Evolutionary conservation across 768 basidiomycete species (phyloP), one percentile per base, ranked within the genome.

Genomic region (Pleurotus salmoneostramineus): DNA sequence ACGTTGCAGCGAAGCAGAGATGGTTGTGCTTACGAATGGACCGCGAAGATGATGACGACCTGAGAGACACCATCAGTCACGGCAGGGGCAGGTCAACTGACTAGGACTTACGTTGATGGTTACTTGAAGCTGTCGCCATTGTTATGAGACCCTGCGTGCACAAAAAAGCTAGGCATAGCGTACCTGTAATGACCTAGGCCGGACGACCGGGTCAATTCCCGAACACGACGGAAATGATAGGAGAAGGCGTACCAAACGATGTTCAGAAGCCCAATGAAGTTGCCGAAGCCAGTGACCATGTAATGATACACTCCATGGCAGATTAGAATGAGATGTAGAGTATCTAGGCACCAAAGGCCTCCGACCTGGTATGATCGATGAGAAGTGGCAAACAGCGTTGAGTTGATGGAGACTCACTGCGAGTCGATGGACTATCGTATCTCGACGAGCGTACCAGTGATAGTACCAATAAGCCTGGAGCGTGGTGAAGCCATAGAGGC

Each of bases 11-110:
- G 11, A 6, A 56, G 48, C 15, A 11, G 36, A 51, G 21, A 27
- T 27, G 21, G 51, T 35, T 12, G 44, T 5, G 68, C 73, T 59
- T 58, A 77, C 76, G 69, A 71, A 64, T 80, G 79, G 0, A 80
- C 78, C 27, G 79, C 57, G 2, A 80, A 61, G 35, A 79, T 70
- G 32, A 80, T 73, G 3, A 79, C 58, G 2, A 78, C 74, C 72
- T 76, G 37, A 27, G 54, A 36, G 42, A 57, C 31, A 48, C 27
- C 34, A 44, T 34, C 54, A 31, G 50, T 48, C 31, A 31, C 56
- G 15, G 5, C 34, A 27, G 27, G 21, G 33, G 31, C 8, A 6
- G 34, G 12, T n/a, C 46, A 36, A 27, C 6, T 43, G 52, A 31
- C 27, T 7, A 8, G 15, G 36, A 64, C 72, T 62, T 60, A 79